A percentile compares a stretch with the other conserved stretches of the same genome.
Conservation (phyloP, 768 basidiomycete species). For the Dacryopinax primogenitus region DNA sequence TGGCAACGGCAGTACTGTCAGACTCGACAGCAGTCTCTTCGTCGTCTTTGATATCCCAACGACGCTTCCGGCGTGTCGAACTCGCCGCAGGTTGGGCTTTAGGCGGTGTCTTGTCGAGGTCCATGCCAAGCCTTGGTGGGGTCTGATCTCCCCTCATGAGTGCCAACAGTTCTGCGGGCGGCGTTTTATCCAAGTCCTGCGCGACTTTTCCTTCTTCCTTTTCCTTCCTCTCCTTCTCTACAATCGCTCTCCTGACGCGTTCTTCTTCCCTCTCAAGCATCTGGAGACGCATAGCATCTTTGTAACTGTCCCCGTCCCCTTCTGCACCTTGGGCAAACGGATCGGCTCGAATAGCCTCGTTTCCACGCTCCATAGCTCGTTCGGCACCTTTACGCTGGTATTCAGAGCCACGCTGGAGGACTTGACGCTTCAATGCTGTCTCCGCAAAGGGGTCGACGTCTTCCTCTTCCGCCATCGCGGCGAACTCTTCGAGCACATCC, state of each 20-base stretch:
- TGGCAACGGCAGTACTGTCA: conserved; percentile 45
- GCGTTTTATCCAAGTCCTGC: conserved; percentile 61
- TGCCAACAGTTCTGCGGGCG: conserved; percentile 11
- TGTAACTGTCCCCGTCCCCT: conserved; percentile 71
- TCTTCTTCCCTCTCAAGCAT: conserved; percentile 88
- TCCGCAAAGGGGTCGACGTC: conserved; percentile 84
- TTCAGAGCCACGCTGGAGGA: conserved; percentile 84
- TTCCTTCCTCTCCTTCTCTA: conserved; percentile 74
- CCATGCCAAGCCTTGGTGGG: conserved; percentile 67
- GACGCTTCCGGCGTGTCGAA: conserved; percentile 56
- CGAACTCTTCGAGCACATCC: conserved; percentile 88
- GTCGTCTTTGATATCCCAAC: conserved; percentile 53
- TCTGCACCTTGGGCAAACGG: conserved; percentile 51
- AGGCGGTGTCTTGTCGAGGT: conserved; percentile 26
- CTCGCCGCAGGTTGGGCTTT: conserved; percentile 18
- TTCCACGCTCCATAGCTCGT: conserved; percentile 10
- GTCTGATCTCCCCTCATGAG: conserved; percentile 53
- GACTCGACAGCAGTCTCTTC: conserved; percentile 44
- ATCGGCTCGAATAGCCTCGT: conserved; percentile 44
- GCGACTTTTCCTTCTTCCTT: conserved; percentile 52
- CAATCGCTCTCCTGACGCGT: conserved; percentile 68
- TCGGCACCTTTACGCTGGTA: conserved; percentile 83
- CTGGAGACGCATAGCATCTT: conserved; percentile 86
- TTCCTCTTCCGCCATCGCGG: conserved; percentile 86
- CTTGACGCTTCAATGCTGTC: conserved; percentile 84